Percentiles rank a stretch among this genome's conserved stretches.
These are phyloP conservation scores for Amanita muscaria DNA, from an alignment of 768 basidiomycete genomes.

Conservation along the genomic window DNA sequence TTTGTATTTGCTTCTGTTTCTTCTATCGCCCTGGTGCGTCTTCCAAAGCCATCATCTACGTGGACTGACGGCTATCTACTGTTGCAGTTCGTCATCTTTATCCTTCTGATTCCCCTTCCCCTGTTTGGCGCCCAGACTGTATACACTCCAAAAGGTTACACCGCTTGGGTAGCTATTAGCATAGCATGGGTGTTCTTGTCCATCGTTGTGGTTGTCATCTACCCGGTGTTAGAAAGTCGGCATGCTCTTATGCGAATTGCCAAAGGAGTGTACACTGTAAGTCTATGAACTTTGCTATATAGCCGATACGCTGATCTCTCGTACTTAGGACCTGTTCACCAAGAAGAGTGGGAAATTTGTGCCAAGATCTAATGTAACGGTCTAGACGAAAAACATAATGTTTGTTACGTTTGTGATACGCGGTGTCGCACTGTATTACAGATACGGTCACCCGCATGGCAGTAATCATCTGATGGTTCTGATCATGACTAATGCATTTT, in stretches of 20 bases:
- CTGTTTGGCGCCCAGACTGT: conserved; percentile 78
- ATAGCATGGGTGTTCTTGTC: conserved; percentile 83
- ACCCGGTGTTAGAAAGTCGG: conserved; percentile 82
- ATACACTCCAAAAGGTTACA: conserved; percentile 54
- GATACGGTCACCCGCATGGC: too few relatives aligned
- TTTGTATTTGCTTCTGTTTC: conserved; percentile 77
- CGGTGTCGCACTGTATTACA: too few relatives aligned
- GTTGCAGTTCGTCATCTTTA: conserved; percentile 46
- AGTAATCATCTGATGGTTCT: too few relatives aligned
- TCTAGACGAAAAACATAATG: too few relatives aligned
- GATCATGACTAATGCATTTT: too few relatives aligned
- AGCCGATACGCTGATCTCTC: neutral
- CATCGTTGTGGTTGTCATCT: conserved; percentile 66
- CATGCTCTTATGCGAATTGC: conserved; percentile 50
- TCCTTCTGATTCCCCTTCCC: conserved; percentile 75
- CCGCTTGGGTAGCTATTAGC: conserved; percentile 75
- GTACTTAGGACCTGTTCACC: conserved; percentile 27
- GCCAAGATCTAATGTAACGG: neutral
- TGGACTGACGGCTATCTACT: too few relatives aligned
- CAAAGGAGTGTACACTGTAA: conserved; percentile 57
- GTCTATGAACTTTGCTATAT: neutral
- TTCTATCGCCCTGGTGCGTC: conserved; percentile 53
- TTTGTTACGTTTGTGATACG: too few relatives aligned
- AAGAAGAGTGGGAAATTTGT: conserved; percentile 25
- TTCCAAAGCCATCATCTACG: neutral